These are phyloP conservation scores for Rhododendron griersonianum DNA, from an alignment of 148 eudicot species.

Conservation along the genomic window DNA sequence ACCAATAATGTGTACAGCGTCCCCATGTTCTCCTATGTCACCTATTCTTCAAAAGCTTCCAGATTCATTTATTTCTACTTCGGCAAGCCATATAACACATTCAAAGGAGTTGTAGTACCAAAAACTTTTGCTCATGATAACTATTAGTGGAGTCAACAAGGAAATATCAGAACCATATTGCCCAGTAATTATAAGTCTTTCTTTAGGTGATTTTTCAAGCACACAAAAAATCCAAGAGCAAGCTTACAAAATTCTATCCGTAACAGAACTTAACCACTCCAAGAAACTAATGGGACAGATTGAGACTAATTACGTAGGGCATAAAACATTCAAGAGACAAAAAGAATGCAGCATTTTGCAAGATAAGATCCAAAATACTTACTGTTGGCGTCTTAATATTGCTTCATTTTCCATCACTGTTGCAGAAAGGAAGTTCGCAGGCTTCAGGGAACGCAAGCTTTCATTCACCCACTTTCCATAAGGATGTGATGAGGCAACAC, in stretches of 20 bases:
- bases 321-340: neutral
- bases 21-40: neutral
- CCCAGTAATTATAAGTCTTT: neutral
- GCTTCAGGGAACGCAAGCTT: slow-evolving; percentile 65
- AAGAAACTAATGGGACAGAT: neutral
- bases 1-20: neutral
- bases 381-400: slow-evolving; percentile 88
- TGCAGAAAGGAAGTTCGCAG: slow-evolving; percentile 66
- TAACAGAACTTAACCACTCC: neutral
- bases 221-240: neutral
- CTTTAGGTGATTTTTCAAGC: neutral
- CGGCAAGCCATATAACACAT: neutral
- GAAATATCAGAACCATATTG: neutral
- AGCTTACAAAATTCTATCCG: neutral
- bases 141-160: neutral
- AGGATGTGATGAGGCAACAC: slow-evolving; percentile 74
- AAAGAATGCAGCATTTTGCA: neutral
- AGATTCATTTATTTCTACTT: neutral
- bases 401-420: slow-evolving; percentile 73
- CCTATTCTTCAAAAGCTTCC: neutral
- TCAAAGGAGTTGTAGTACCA: neutral
- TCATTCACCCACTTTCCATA: slow-evolving; percentile 92
- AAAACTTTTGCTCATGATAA: neutral
- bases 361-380: slow-evolving; percentile 26
- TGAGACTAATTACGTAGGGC: neutral